phyloP scores from a whole-genome alignment of 192 early-diverging fungal genomes.

The Coemansia sp. region DNA sequence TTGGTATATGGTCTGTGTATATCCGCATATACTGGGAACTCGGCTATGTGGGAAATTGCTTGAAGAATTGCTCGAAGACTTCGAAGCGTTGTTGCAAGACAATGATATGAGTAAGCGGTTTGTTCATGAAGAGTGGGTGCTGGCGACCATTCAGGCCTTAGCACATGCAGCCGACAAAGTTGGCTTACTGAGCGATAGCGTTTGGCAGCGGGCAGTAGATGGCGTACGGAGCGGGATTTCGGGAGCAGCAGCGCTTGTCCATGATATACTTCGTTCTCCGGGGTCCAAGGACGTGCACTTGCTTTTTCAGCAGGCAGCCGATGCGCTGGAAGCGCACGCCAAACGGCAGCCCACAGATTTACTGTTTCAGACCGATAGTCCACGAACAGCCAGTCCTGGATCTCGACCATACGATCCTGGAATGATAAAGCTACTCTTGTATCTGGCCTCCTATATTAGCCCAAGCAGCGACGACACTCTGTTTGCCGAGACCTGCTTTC shows the following conservation, averaged over 20 bases:
- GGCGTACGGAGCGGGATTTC: slow-evolving; percentile 27
- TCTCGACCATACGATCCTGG: slow-evolving; percentile 10
- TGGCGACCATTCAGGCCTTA: slow-evolving; percentile 18
- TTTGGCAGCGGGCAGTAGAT: slow-evolving; percentile 42
- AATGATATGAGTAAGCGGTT: slow-evolving; percentile 28
- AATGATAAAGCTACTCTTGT: slow-evolving; percentile 11
- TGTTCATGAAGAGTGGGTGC: slow-evolving; percentile 38
- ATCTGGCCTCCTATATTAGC: slow-evolving; percentile 24
- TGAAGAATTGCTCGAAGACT: slow-evolving; percentile 18
- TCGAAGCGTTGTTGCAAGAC: slow-evolving; percentile 12
- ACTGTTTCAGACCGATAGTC: no score
- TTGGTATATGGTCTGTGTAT: slow-evolving; percentile 36
- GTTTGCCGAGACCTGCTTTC: slow-evolving; percentile 4
- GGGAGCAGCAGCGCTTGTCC: slow-evolving; percentile 28
- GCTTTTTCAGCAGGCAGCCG: slow-evolving; percentile 36
- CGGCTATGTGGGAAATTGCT: slow-evolving; percentile 20
- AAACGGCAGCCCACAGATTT: neutral
- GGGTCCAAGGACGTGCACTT: slow-evolving; percentile 2
- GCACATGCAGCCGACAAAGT: no score
- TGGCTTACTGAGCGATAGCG: slow-evolving; percentile 2
- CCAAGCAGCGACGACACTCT: slow-evolving; percentile 6
- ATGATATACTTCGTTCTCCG: slow-evolving; percentile 20
- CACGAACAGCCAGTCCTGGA: no score
- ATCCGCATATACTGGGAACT: slow-evolving; percentile 14
- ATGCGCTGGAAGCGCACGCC: slow-evolving; percentile 17